phyloP scores from a whole-genome alignment of 495 filamentous ascomycete genomes.

The Trichocladium uniseriatum region DNA sequence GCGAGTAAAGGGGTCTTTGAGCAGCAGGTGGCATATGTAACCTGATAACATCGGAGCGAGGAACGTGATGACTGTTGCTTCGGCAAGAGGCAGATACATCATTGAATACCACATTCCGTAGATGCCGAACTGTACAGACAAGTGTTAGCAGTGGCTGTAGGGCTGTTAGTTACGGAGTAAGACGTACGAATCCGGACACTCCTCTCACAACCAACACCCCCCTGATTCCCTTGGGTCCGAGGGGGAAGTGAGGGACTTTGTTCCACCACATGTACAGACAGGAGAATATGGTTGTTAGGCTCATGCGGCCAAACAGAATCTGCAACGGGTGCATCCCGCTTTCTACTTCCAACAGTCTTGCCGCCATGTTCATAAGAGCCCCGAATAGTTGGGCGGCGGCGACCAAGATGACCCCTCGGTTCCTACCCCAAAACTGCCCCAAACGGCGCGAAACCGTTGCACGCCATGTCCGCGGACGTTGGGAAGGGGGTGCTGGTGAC shows the following conservation, averaged over 20 bases:
- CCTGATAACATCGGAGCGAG: conserved; percentile 74
- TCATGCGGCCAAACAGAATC: conserved; percentile 80
- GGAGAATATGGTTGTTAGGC: conserved; percentile 59
- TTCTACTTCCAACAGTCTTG: conserved; percentile 66
- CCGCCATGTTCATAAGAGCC: conserved; percentile 78
- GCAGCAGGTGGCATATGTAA: conserved; percentile 68
- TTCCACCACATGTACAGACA: conserved; percentile 67
- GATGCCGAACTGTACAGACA: conserved; percentile 53
- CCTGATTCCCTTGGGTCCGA: conserved; percentile 58
- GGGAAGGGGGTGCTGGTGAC: conserved; percentile 3
- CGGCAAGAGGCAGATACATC: conserved; percentile 77
- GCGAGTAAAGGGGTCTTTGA: conserved; percentile 68
- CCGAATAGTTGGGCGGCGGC: conserved; percentile 74
- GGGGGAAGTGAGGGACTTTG: conserved; percentile 55
- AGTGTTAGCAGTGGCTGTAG: neutral
- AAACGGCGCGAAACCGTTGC: neutral
- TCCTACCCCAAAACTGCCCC: conserved; percentile 35
- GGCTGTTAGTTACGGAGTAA: conserved; percentile 13
- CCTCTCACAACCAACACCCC: conserved; percentile 60
- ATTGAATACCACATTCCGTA: conserved; percentile 56
- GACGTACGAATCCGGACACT: conserved; percentile 54
- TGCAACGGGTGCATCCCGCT: conserved; percentile 77
- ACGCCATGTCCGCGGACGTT: neutral
- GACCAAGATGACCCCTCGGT: conserved; percentile 68
- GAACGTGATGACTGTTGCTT: conserved; percentile 91